Conservation (phyloP, 1,284 basidiomycete species). For the Pyrrhoderma noxium region DNA sequence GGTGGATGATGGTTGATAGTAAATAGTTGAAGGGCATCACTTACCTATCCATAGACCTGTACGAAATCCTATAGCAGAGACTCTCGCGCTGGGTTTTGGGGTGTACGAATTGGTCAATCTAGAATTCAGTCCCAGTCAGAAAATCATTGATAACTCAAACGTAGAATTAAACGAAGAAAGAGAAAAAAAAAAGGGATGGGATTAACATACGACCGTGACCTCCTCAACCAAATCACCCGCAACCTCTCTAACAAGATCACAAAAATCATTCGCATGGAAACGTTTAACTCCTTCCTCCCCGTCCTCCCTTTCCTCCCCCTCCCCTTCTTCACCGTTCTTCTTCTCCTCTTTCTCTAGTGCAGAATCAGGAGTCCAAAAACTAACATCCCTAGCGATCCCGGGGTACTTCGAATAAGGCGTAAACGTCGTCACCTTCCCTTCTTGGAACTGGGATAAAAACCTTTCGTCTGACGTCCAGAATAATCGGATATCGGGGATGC, state of each 20-base stretch:
- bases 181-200: neutral
- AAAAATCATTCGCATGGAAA: conserved; percentile 95
- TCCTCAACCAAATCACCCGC: conserved; percentile 91
- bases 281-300: conserved; percentile 8
- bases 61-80: conserved; percentile 88
- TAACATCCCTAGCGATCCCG: conserved; percentile 83
- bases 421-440: conserved; percentile 58
- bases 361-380: conserved; percentile 65
- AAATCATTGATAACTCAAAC: conserved; percentile 13
- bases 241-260: conserved; percentile 87
- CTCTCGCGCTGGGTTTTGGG: conserved; percentile 81
- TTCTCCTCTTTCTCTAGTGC: too few species aligned
- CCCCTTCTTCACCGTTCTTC: too few species aligned
- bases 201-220: conserved; percentile 65
- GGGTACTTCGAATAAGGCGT: conserved; percentile 68
- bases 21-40: conserved; percentile 16
- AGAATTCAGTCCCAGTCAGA: too few species aligned
- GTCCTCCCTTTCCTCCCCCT: too few species aligned
- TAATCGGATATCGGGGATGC: conserved; percentile 96
- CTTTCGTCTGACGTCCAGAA: conserved; percentile 94
- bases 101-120: conserved; percentile 92
- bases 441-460: conserved; percentile 82
- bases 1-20: neutral
- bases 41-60: conserved; percentile 93
- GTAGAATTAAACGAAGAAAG: conserved; percentile 1